A percentile compares a stretch with the other conserved stretches of the same genome.
phyloP scores from a whole-genome alignment of 1,284 basidiomycete species.

The Inonotus obliquus region DNA sequence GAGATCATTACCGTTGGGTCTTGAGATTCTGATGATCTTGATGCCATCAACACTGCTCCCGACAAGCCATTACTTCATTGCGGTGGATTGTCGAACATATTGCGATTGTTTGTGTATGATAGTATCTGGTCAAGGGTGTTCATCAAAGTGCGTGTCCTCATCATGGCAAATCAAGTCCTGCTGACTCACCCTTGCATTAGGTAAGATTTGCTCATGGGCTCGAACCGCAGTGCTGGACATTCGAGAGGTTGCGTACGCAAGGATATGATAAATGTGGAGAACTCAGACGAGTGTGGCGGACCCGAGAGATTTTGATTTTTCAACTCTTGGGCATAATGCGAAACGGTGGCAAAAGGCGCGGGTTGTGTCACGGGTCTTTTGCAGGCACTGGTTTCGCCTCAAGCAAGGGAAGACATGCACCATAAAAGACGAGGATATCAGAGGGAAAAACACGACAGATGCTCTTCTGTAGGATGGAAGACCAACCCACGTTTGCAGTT shows the following conservation, averaged over 20 bases:
- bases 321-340: too few species aligned
- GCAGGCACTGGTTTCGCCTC: too few species aligned
- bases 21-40: neutral
- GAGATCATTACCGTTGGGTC: neutral
- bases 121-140: conserved; percentile 1
- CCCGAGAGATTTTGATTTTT: too few species aligned
- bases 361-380: too few species aligned
- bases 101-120: neutral
- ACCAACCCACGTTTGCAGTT: neutral
- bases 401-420: too few species aligned
- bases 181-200: conserved; percentile 12
- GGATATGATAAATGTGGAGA: neutral
- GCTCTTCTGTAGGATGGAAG: too few species aligned
- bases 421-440: too few species aligned
- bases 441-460: too few species aligned
- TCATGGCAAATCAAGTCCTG: neutral
- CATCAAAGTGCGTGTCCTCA: neutral
- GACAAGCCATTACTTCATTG: neutral
- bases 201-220: neutral
- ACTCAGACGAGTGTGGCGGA: too few species aligned
- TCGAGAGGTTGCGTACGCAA: neutral
- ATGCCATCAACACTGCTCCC: neutral
- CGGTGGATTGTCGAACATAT: neutral
- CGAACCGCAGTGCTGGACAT: neutral
- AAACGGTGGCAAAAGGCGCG: too few species aligned